Conservation (phyloP, 306 rosid genomes). For the Gastrolobium villosum region DNA sequence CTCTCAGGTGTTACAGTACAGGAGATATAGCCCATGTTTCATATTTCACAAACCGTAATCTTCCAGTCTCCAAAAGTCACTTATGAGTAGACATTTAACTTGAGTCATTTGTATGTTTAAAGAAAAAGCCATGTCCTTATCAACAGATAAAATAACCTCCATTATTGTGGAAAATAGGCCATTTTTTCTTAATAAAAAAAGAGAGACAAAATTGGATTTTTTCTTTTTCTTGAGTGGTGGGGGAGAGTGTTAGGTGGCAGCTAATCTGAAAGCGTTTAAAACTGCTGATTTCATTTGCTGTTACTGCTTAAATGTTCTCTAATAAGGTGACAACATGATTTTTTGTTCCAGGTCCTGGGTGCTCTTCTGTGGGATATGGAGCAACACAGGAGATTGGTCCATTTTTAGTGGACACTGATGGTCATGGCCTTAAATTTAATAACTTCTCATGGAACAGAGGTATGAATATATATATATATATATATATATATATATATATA, state of each 20-base stretch:
- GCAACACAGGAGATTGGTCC: slow-evolving; percentile 99
- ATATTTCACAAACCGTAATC: background rate
- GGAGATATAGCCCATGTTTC: background rate
- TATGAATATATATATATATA: slow-evolving; percentile 20
- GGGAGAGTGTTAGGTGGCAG: slow-evolving; percentile 6
- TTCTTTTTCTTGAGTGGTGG: slow-evolving; percentile 2
- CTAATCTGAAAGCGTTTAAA: slow-evolving; percentile 17
- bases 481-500: background rate
- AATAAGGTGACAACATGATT: slow-evolving; percentile 67
- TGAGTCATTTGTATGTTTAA: background rate
- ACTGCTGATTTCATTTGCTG: slow-evolving; percentile 30
- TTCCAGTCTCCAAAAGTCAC: background rate
- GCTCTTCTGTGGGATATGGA: slow-evolving; percentile 99
- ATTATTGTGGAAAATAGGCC: background rate
- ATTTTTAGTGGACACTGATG: slow-evolving; percentile 81
- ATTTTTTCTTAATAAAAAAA: too few relatives aligned
- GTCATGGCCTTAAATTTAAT: slow-evolving; percentile 73
- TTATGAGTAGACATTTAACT: background rate
- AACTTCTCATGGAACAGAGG: slow-evolving; percentile 89
- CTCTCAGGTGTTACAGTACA: background rate
- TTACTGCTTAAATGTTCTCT: slow-evolving; percentile 54
- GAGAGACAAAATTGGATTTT: background rate
- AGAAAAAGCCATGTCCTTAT: slow-evolving; percentile 5
- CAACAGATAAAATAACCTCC: background rate
- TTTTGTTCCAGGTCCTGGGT: slow-evolving; percentile 88